phyloP scores from a whole-genome alignment of 768 basidiomycete genomes.

The Termitomyces sp. region DNA sequence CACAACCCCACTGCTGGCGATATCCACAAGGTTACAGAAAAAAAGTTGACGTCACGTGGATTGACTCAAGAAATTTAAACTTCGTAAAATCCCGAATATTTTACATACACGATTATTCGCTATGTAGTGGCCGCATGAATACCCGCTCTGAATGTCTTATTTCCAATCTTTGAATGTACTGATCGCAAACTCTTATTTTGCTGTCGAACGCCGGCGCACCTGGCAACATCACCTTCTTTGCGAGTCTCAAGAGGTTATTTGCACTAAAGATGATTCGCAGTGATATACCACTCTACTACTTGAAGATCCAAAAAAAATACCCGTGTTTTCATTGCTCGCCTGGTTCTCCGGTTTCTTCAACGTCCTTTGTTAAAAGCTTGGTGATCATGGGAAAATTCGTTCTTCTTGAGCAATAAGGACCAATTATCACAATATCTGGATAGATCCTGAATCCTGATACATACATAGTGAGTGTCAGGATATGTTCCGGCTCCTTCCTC shows the following conservation, averaged over 20 bases:
- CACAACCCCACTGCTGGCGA: constrained; percentile 9
- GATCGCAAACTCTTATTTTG: background rate
- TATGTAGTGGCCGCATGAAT: background rate
- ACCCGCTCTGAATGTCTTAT: background rate
- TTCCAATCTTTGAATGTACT: background rate
- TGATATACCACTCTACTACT: background rate
- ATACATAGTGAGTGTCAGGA: background rate
- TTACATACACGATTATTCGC: too few species aligned
- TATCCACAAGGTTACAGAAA: constrained; percentile 1
- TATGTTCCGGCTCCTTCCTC: background rate
- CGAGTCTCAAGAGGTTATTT: background rate
- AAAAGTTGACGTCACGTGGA: constrained; percentile 13
- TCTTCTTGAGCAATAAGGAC: background rate
- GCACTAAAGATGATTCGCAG: background rate
- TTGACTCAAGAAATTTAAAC: background rate
- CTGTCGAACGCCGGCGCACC: background rate
- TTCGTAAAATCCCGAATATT: background rate
- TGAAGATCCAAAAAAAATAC: background rate
- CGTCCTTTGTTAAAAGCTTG: background rate
- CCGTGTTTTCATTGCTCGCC: background rate
- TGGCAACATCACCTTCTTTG: background rate
- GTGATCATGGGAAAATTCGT: background rate
- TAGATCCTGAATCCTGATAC: background rate
- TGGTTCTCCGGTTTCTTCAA: background rate
- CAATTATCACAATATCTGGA: background rate